phyloP scores from a whole-genome alignment of 1,284 basidiomycete genomes.

The Sporisorium exsertum region DNA sequence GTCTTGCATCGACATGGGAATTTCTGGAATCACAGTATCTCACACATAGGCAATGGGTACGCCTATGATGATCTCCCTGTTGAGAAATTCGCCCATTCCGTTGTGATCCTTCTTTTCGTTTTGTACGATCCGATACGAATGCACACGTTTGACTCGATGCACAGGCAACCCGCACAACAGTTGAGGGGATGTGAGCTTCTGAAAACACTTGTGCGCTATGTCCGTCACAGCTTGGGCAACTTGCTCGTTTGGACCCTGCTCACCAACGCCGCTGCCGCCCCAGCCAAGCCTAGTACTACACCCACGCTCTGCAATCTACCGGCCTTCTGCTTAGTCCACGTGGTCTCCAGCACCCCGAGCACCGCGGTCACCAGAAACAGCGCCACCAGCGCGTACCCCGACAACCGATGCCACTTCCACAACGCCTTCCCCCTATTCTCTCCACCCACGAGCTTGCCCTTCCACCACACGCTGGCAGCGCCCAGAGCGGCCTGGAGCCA shows the following conservation, averaged over 20 bases:
- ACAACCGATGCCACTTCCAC: slow-evolving; percentile 55
- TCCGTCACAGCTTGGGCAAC: slow-evolving; percentile 44
- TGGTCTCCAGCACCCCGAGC: slow-evolving; percentile 50
- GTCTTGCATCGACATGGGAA: no score
- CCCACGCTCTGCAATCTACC: slow-evolving; percentile 3
- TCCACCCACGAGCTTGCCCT: slow-evolving; percentile 50
- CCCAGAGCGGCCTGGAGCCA: slow-evolving; percentile 59
- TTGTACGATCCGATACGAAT: background rate
- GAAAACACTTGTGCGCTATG: background rate
- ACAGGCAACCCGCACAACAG: background rate
- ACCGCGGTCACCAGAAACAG: slow-evolving; percentile 44
- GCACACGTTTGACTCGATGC: background rate
- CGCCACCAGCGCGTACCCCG: slow-evolving; percentile 51
- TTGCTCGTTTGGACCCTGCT: slow-evolving; percentile 34
- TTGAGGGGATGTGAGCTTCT: background rate
- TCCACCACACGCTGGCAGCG: slow-evolving; percentile 54
- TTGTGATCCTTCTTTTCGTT: background rate
- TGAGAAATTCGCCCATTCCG: no score
- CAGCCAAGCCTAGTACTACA: slow-evolving; percentile 11
- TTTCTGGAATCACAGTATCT: no score
- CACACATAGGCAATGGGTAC: no score
- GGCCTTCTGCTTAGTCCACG: slow-evolving; percentile 41
- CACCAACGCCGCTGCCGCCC: slow-evolving; percentile 7
- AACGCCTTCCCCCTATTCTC: slow-evolving; percentile 38
- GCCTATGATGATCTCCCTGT: no score